Evolutionary conservation across 2,329 filamentous ascomycete species (phyloP), one percentile per base, ranked within the genome.

Genomic region (Fusarium domesticum): DNA sequence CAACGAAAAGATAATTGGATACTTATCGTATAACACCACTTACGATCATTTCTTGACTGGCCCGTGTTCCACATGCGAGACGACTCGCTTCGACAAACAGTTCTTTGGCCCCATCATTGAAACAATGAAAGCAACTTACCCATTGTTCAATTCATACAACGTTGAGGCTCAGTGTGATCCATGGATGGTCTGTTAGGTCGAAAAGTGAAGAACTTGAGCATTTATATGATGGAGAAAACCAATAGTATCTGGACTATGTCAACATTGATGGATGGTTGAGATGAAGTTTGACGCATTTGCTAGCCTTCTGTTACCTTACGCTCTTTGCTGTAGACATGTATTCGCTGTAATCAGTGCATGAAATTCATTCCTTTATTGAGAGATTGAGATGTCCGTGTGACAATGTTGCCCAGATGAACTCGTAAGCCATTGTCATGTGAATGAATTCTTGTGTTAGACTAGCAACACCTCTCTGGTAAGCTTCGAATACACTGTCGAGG

Each of bases 91-190:
- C 57, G 59, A 69, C 51, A 53, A 59, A 8, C 51, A 57, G 28
- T 70, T 69, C 47, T 70, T 70, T 45, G 54, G 64, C 28, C 64
- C 66, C 11, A 66, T 70, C 41, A 63, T 70, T 32, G 53, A 53
- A n/a, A 65, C 67, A 6, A 57, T 69, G 39, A 59, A 70, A 48
- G 66, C 60, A 6, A 69, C 64, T 20, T 70, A 67, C 34, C 67
- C 68, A n/a, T 50, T 56, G 11, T 70, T 64, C 50, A 64, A 64
- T 50, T 66, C 63, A 41, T 70, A 68, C 45, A 64, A 59, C 18
- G 56, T 70, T 6, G 57, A 69, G 42, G 67, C 64, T 5, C 59
- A 68, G 41, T 70, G 67, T 37, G 58, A 62, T 19, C 67, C 67
- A 14, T 70, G 67, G 67, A 67, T 68, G 55, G 65, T 59, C 15